Evolutionary conservation across 495 filamentous ascomycete genomes (phyloP).

Genomic region (Lepidopterella palustris): DNA sequence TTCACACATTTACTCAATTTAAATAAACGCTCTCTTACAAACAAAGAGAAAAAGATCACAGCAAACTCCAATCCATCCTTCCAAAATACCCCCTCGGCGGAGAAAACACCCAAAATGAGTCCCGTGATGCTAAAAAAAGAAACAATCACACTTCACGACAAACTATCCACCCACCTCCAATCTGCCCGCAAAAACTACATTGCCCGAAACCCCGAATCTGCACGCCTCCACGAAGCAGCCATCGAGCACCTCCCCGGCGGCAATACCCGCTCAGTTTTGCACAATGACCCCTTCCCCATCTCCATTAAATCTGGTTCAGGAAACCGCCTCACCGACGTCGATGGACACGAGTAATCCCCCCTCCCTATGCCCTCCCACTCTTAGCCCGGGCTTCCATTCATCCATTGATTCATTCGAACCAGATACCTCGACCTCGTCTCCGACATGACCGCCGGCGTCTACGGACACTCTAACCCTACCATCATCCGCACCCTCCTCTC

Average conservation of each 20-base stretch:
- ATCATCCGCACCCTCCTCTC: constrained; percentile 37
- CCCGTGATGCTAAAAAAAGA: too few species aligned
- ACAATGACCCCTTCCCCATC: constrained; percentile 53
- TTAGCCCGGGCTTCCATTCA: constrained; percentile 24
- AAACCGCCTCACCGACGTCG: constrained; percentile 36
- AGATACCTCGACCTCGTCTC: constrained; percentile 44
- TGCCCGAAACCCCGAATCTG: constrained; percentile 6
- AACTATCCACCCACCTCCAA: too few species aligned
- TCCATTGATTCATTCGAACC: too few species aligned
- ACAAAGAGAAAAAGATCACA: too few species aligned
- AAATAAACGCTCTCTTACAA: too few species aligned
- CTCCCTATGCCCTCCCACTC: neutral
- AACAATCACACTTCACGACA: too few species aligned
- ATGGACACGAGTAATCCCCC: constrained; percentile 39
- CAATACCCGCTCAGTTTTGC: constrained; percentile 54
- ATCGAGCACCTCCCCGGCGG: constrained; percentile 48
- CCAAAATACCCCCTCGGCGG: too few species aligned
- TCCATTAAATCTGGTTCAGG: constrained; percentile 37
- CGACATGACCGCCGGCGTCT: constrained; percentile 50
- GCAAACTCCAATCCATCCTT: too few species aligned
- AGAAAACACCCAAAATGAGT: too few species aligned
- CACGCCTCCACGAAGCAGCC: constrained; percentile 21
- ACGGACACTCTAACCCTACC: constrained; percentile 46
- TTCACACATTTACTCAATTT: too few species aligned
- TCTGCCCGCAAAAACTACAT: constrained; percentile 10